phyloP scores from a whole-genome alignment of 331 rosid species.

The Rosa hybrid region DNA sequence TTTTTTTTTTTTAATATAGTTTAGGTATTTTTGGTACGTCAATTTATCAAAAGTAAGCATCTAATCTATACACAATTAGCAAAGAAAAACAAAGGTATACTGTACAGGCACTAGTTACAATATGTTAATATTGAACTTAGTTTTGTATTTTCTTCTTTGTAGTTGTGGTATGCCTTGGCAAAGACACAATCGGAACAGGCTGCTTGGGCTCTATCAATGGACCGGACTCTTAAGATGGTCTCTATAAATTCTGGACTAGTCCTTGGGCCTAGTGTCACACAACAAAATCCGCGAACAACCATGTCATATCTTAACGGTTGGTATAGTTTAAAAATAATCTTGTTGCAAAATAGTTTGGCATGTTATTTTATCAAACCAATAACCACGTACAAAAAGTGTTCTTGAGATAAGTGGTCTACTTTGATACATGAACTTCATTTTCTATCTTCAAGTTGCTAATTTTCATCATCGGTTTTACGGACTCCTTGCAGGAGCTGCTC shows the following conservation, averaged over 20 bases:
- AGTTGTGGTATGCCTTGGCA: constrained; percentile 50
- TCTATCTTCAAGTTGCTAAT: too few relatives aligned
- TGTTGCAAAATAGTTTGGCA: background rate
- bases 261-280: constrained; percentile 38
- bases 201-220: constrained; percentile 61
- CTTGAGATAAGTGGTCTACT: too few relatives aligned
- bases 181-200: constrained; percentile 50
- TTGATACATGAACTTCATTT: too few relatives aligned
- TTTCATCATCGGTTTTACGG: too few relatives aligned
- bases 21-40: too few relatives aligned
- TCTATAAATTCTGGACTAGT: constrained; percentile 48
- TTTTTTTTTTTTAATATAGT: too few relatives aligned
- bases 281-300: constrained; percentile 36
- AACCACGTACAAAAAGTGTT: background rate
- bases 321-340: background rate
- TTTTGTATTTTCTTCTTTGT: background rate
- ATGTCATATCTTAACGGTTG: constrained; percentile 47
- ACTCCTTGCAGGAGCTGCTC: constrained; percentile 41
- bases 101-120: background rate
- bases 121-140: background rate
- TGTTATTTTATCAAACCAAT: background rate
- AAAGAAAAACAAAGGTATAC: background rate
- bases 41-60: too few relatives aligned
- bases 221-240: constrained; percentile 43
- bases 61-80: too few relatives aligned